phyloP scores from a whole-genome alignment of 768 basidiomycete genomes.

The Rhodosporidiobolus sp. region DNA sequence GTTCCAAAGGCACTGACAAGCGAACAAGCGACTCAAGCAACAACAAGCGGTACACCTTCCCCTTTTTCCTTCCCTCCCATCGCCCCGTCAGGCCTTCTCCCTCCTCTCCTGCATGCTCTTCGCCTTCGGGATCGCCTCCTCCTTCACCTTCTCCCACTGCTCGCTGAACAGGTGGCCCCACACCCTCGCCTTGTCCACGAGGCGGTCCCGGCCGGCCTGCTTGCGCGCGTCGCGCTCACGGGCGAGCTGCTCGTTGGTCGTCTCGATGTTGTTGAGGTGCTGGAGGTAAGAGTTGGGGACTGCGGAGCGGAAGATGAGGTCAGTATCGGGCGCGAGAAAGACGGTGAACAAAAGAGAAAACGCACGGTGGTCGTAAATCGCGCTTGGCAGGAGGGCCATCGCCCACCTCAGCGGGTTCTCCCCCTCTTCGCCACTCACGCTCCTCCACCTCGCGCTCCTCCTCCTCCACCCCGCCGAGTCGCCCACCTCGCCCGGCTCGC shows the following conservation, averaged over 20 bases:
- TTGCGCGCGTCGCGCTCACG: not conserved
- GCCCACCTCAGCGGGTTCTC: constrained; percentile 8
- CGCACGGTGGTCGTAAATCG: constrained; percentile 20
- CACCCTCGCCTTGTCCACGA: too few relatives aligned
- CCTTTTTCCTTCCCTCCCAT: too few relatives aligned
- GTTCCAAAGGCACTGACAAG: too few relatives aligned
- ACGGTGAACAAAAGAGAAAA: not conserved
- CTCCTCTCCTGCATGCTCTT: too few relatives aligned
- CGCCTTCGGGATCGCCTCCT: too few relatives aligned
- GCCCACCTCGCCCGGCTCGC: too few relatives aligned
- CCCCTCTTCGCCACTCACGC: not conserved
- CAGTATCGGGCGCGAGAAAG: not conserved
- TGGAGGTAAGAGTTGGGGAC: constrained; percentile 23
- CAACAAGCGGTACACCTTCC: too few relatives aligned
- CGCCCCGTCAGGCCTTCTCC: too few relatives aligned
- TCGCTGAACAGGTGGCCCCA: too few relatives aligned
- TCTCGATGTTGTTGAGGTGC: constrained; percentile 15
- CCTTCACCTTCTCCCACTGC: too few relatives aligned
- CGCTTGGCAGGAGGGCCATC: constrained; percentile 8
- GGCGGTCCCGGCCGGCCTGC: too few relatives aligned
- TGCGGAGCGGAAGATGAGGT: not conserved
- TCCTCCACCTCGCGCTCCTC: not conserved
- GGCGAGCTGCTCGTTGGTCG: not conserved
- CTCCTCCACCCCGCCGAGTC: not conserved
- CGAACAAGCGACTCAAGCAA: too few relatives aligned